Base-by-base conservation (phyloP, 352 stramenopile species). In the Phytophthora chlamydospora region DNA sequence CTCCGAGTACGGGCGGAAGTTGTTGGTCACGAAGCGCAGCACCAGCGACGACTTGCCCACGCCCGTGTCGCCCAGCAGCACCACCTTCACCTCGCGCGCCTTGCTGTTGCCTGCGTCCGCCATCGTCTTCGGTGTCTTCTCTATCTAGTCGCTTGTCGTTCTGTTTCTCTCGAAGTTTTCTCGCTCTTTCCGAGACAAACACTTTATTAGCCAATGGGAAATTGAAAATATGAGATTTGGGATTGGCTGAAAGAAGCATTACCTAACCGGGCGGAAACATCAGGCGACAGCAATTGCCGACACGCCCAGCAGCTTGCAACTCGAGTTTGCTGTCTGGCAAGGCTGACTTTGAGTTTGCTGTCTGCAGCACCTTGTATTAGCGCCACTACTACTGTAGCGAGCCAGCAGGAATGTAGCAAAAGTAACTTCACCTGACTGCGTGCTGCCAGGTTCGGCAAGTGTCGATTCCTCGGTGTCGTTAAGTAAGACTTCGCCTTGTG, bases 1-100 rank as follows among this genome's bases (percentile, higher is more conserved):
- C 80, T 99, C 95, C 13, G 80, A 93, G 73, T 98, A 98, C 44
- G 96, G 91, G 29, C 91, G 90, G 77, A 99, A 99, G 75, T 98
- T 96, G 75, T 98, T 97, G 36, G 91, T 98, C 19, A 99, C 96
- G 71, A 99, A 99, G 56, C 96, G 83, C 62, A 98, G 82, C 49
- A 98, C 96, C 31, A 99, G 81, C 66, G 89, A 98, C 11, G 91
- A 98, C 73, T 99, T 99, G 29, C 97, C 97, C 48, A 99, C 97
- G 61, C 93, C 91, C 39, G 84, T 95, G 82, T 98, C 93, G 48
- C 96, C 96, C 42, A 98, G 70, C 44, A 97, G 66, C 60, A 97
- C 89, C 52, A 98, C 88, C 69, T 98, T 96, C 21, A 95, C 86
- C 62, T 95, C 86, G 42, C 86, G 84, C 59, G 86, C 86, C 64